Evolutionary conservation across 805 yeast species (phyloP), one percentile per base, ranked within the genome.

Genomic region (Yamadazyma scolyti): DNA sequence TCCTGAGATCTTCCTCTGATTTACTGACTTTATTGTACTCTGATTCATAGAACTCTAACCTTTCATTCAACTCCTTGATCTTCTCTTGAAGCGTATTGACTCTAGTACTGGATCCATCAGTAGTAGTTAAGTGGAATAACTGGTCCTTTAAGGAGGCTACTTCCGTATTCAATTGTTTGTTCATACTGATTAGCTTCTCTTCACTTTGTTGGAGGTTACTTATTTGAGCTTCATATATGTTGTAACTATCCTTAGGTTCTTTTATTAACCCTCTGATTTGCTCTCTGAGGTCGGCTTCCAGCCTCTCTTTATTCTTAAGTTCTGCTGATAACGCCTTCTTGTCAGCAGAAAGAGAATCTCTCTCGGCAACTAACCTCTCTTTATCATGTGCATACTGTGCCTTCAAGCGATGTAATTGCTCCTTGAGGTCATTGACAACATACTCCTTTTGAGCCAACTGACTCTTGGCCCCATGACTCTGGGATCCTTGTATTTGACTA

Each of bases 61-160:
- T 50, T 9, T 53, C 53, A 11, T 48, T 36, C 14, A 58, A 34
- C n/a, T 57, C 54, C 8, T 32, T 30, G n/a, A 31, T 34, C 27
- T 40, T 47, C n/a, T 40, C 36, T 27, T 46, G 44, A 11, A 55
- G 20, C 15, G 35, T 29, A 6, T 19, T 22, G 4, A 40, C 6
- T 25, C 29, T 30, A 5, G 40, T 23, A 18, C 34, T 34, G 12
- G 12, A 32, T 12, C 33, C 30, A 20, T 43, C 42, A 5, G 50
- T 25, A 3, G 40, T 23, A 16, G 44, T 43, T n/a, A 28, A 36
- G 3, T 42, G 42, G 41, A 43, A 47, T 16, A 46, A 25, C 27
- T 48, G 52, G 20, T 43, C 48, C 34, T 52, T 56, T 8, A 59
- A 40, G 30, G 48, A 52, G 20, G 56, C 54, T 6, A 56, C 36